Conservation (phyloP, 768 basidiomycete genomes). For the Clathrus columnatus region DNA sequence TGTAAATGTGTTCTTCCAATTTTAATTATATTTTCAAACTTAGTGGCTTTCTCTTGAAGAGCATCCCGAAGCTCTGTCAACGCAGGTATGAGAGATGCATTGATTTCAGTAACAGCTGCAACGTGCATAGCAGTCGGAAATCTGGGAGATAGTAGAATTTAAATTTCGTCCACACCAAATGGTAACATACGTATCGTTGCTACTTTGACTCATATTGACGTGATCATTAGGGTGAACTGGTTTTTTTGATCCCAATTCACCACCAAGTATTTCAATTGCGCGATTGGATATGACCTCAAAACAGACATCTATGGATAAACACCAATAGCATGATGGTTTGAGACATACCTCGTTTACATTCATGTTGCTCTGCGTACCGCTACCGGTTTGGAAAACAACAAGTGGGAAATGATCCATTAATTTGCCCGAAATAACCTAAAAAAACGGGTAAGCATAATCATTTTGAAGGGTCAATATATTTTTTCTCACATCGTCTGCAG, state of each 20-base stretch:
- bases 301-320: not conserved
- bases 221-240: conserved; percentile 99
- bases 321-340: not conserved
- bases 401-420: conserved; percentile 93
- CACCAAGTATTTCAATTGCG: conserved; percentile 94
- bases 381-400: conserved; percentile 98
- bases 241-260: conserved; percentile 89
- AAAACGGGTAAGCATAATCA: not conserved
- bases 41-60: conserved; percentile 70
- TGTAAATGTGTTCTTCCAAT: conserved; percentile 97
- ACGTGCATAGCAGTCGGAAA: conserved; percentile 99
- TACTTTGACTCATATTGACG: conserved; percentile 98
- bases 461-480: not conserved
- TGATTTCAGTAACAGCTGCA: conserved; percentile 86
- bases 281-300: conserved; percentile 91
- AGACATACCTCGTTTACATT: conserved; percentile 83
- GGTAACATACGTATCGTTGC: conserved; percentile 87
- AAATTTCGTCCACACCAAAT: too few species aligned
- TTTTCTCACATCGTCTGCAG: conserved; percentile 79
- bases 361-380: conserved; percentile 99
- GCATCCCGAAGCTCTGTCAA: conserved; percentile 77
- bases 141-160: conserved; percentile 29
- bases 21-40: conserved; percentile 90
- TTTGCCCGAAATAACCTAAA: conserved; percentile 92
- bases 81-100: conserved; percentile 72